These are phyloP conservation scores for Epichloe uncinata DNA, from an alignment of 2,329 filamentous ascomycete species.

Conservation along the genomic window DNA sequence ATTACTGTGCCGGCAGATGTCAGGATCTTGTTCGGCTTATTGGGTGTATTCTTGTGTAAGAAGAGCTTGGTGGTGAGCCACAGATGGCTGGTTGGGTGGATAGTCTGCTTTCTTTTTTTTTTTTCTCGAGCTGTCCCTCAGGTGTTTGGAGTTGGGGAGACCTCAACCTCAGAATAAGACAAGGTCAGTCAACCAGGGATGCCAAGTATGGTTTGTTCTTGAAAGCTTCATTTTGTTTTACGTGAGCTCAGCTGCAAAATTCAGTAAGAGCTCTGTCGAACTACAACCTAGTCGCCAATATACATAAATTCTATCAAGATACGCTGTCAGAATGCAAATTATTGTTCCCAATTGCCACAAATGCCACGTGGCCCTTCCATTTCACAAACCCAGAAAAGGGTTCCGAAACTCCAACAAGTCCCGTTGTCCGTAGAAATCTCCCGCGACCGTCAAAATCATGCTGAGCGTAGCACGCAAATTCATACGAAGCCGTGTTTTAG, in stretches of 20 bases:
- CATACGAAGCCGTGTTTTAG: conserved; percentile 24
- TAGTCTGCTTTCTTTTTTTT: background rate
- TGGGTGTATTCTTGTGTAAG: background rate
- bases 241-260: no score
- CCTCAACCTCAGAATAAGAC: background rate
- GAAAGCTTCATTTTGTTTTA: no score
- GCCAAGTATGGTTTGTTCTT: no score
- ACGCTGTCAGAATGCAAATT: no score
- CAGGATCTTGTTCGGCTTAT: background rate
- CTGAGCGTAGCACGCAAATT: conserved; percentile 64
- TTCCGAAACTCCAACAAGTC: conserved; percentile 69
- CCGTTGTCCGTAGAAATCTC: conserved; percentile 79
- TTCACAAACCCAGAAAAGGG: conserved; percentile 36
- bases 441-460: conserved; percentile 81
- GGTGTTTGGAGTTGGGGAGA: background rate
- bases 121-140: background rate
- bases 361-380: background rate
- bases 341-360: no score
- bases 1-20: background rate
- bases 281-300: no score
- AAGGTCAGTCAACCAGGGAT: background rate
- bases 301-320: no score
- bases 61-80: background rate
- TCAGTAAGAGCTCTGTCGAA: no score
- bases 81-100: background rate